Evolutionary conservation across 129 eudicot species (phyloP).

Genomic region (Arctium lappa): DNA sequence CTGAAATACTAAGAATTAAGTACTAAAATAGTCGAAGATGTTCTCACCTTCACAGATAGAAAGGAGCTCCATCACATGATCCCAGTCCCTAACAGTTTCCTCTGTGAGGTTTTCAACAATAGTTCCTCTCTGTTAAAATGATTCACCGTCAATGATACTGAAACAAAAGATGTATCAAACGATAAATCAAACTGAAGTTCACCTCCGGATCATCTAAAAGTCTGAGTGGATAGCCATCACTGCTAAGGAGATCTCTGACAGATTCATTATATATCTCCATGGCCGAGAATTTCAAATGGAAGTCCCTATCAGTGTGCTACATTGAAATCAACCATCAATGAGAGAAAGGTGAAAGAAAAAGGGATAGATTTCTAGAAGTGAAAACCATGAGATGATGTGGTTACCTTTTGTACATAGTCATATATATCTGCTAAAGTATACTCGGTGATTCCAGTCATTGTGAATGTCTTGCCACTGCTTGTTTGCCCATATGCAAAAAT

Average conservation of each 20-base stretch:
- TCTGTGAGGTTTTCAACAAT: conserved; percentile 90
- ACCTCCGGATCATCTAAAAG: conserved; percentile 98
- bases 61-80: conserved; percentile 80
- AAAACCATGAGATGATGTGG: conserved; percentile 16
- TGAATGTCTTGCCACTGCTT: conserved; percentile 98
- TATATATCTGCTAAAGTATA: conserved; percentile 85
- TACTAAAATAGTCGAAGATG: not conserved
- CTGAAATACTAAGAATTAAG: not conserved
- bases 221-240: conserved; percentile 72
- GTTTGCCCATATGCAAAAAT: conserved; percentile 98
- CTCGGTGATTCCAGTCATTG: conserved; percentile 95
- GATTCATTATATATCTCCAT: conserved; percentile 98
- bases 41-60: conserved; percentile 81
- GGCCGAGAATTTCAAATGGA: conserved; percentile 80
- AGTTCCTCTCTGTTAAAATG: conserved; percentile 72
- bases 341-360: not conserved
- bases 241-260: conserved; percentile 78
- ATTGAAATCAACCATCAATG: conserved; percentile 16
- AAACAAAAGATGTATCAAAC: not conserved
- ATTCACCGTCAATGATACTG: not conserved
- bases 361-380: not conserved
- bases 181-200: not conserved
- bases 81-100: conserved; percentile 75
- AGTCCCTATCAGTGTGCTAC: conserved; percentile 89
- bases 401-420: conserved; percentile 83